A percentile compares a stretch with the other conserved stretches of the same genome.
Conservation (phyloP, 345 rosid genomes). For the Acer saccharum region DNA sequence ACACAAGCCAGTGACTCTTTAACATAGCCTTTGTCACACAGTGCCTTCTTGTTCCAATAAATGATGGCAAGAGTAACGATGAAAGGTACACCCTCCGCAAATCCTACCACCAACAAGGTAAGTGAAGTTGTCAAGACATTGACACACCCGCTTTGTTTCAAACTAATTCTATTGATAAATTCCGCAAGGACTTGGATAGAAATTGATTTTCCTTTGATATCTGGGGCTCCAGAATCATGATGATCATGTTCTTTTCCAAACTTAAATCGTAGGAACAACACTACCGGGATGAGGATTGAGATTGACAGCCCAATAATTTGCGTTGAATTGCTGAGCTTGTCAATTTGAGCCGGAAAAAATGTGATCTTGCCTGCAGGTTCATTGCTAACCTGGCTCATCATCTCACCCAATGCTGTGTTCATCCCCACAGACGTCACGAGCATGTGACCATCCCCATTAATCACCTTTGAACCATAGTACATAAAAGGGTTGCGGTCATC, state of each 20-base stretch:
- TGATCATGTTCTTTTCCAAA: neutral
- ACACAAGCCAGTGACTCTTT: conserved; percentile 3
- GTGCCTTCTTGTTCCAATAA: conserved; percentile 17
- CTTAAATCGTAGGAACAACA: conserved; percentile 3
- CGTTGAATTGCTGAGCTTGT: neutral
- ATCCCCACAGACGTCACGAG: conserved; percentile 6
- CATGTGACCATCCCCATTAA: conserved; percentile 6
- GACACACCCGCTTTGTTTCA: neutral
- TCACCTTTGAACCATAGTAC: conserved; percentile 11
- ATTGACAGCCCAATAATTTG: conserved; percentile 10
- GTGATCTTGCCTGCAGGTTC: neutral
- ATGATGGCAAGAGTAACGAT: neutral
- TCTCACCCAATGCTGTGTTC: conserved; percentile 2
- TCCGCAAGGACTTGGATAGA: neutral
- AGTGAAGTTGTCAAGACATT: neutral
- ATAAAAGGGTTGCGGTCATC: conserved; percentile 10
- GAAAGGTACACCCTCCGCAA: conserved; percentile 13
- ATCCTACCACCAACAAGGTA: conserved; percentile 1
- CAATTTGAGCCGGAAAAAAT: neutral
- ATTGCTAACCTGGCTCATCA: conserved; percentile 1
- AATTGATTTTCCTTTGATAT: neutral
- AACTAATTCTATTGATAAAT: neutral
- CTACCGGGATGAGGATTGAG: neutral
- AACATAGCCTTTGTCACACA: neutral
- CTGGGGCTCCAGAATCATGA: neutral